Base-by-base conservation (phyloP, 192 early-diverging fungal genomes). In the Linnemannia zychae region DNA sequence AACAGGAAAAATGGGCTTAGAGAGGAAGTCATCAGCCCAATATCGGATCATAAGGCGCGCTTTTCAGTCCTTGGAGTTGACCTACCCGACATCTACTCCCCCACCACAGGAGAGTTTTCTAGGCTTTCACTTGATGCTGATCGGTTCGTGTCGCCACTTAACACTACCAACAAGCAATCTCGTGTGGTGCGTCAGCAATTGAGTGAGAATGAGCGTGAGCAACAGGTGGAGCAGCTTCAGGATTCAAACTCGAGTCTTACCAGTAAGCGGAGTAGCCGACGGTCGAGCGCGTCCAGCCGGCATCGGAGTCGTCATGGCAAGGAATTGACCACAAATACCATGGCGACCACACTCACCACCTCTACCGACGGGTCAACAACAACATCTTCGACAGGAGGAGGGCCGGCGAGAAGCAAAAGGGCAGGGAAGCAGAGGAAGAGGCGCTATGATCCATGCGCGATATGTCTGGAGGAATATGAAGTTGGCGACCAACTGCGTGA, bases 391-490 rank as follows among this genome's bases (percentile, higher is more conserved):
- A 12, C 37, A 3, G 53, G 38, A 37, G 68, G 28, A 36, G 48
- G 37, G 47, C 16, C 40, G 12, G 33, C 57, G 15, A 63, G 57
- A 31, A n/a, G 12, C 24, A 33, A 12, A 15, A 63, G 31, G 28
- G 57, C 31, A 20, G 57, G 72, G n/a, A 78, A 73, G 37, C 60
- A 47, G 13, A 71, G 78, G 20, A 79, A 33, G 16, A 38, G 78
- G 24, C 65, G 57, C 31, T 79, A 76, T 20, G 89, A 89, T 31
- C 87, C 82, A 0, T 93, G 90, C 75, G 90, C 89, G 44, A 91
- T 92, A 28, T 93, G 92, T 73, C 33, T 91, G 49, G 90, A 92
- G 38, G 92, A 92, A 7, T 93, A 90, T 79, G 86, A 81, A 22
- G 44, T 81, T 7, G 92, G 92, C 2, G 92, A 93, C 22, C 53